Base-by-base conservation (phyloP, 192 early-diverging fungal species). In the Geranomyces variabilis region DNA sequence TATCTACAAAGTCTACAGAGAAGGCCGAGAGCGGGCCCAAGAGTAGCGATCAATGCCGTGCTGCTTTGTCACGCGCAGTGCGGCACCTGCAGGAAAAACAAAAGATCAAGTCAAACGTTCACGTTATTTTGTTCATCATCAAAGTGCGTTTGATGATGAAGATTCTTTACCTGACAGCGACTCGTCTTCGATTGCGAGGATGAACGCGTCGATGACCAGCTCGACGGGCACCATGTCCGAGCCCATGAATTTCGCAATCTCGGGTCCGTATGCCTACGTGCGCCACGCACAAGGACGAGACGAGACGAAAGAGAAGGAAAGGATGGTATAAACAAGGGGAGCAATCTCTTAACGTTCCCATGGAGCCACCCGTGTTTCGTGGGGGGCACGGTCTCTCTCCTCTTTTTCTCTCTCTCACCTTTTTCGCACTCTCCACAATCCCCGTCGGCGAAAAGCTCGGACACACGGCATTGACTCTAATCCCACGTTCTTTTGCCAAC, bases 201-300 rank as follows among this genome's bases (percentile, higher is more conserved):
- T 70, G 60, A 84, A 84, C 13, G 83, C 83, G 48, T 84, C 78
- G 69, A 79, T 84, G 7, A 81, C 79, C 26, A 70, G 36, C 14
- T 69, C 59, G 12, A 84, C 76, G 4, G 79, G 78, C 26, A 84
- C 79, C 34, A 15, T 31, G 29, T 26, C 24, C n/a, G 44, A 29
- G 10, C 43, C 66, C 19, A 58, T 67, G 43, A 36, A n/a, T 45
- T 62, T 58, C 43, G 22, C 44, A 41, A 66, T 43, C 28, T n/a
- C 26, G 19, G 28, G 24, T 24, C 58, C 58, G 17, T 30, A 17
- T 26, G 58, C 31, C 58, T 31, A 60, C 24, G 15, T 28, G 31
- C 29, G 15, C 34, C 29, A 61, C 24, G 55, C 9, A 9, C 8
- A 24, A 8, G 55, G 8, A 19, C 55, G 55, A 21, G 12, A 57